phyloP scores from a whole-genome alignment of 2,329 filamentous ascomycete species.

The Monilinia fructigena region DNA sequence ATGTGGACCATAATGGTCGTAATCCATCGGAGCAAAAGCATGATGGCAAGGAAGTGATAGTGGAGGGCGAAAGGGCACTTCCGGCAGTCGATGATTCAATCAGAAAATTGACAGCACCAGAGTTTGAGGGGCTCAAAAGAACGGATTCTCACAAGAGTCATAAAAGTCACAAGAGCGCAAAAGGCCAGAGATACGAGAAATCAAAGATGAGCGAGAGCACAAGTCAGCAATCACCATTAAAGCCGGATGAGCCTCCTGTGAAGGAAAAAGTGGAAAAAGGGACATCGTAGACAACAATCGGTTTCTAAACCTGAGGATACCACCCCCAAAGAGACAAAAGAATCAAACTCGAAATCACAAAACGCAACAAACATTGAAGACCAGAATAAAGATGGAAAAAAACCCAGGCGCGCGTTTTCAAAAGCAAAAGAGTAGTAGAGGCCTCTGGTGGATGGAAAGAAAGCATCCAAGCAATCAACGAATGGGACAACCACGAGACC shows the following conservation, averaged over 20 bases:
- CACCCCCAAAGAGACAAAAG: not conserved
- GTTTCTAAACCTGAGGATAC: not conserved
- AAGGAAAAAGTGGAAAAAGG: conserved; percentile 8
- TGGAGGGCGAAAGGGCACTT: conserved; percentile 13
- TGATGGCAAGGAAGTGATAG: conserved; percentile 11
- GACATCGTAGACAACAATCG: conserved; percentile 8
- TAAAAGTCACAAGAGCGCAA: conserved; percentile 10
- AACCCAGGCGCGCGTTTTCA: not conserved
- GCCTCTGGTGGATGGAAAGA: conserved; percentile 22
- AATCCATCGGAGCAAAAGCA: not conserved
- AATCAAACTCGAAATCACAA: conserved; percentile 1
- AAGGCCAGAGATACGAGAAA: conserved; percentile 1
- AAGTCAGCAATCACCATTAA: conserved; percentile 7
- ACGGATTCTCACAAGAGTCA: conserved; percentile 19
- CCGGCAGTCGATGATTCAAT: conserved; percentile 21
- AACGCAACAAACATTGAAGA: not conserved
- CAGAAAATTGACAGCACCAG: conserved; percentile 17
- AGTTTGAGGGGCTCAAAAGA: conserved; percentile 17
- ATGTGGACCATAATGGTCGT: not conserved
- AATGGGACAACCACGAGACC: conserved; percentile 4
- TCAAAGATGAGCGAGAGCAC: conserved; percentile 16
- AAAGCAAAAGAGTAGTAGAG: conserved; percentile 22
- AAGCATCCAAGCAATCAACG: conserved; percentile 13
- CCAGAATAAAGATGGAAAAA: not conserved
- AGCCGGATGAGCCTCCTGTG: conserved; percentile 15